These are phyloP conservation scores for Dryas integrifolia DNA, from an alignment of 331 rosid genomes.

Conservation along the genomic window DNA sequence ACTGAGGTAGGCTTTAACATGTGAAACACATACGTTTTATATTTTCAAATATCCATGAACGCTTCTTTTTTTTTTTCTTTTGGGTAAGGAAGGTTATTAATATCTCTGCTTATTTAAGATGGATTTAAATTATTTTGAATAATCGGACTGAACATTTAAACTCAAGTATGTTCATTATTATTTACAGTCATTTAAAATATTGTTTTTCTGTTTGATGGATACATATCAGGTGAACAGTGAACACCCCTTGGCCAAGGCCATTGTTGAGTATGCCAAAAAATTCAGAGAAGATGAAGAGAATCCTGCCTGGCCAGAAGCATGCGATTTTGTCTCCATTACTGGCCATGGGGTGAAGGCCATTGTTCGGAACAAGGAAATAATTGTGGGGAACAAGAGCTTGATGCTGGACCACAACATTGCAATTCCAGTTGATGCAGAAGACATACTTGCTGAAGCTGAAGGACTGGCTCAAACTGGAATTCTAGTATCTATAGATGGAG, in stretches of 20 bases:
- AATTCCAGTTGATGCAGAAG: conserved; percentile 54
- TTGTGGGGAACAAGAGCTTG: conserved; percentile 71
- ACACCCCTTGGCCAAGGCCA: conserved; percentile 82
- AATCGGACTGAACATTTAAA: background rate
- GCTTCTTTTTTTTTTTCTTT: background rate
- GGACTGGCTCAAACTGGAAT: conserved; percentile 69
- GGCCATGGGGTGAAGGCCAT: conserved; percentile 76
- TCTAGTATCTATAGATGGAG: conserved; percentile 53
- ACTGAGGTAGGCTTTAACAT: conserved; percentile 49
- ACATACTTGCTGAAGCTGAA: conserved; percentile 60
- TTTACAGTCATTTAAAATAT: background rate
- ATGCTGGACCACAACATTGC: conserved; percentile 49
- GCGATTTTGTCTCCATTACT: conserved; percentile 53
- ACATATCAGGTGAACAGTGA: conserved; percentile 69
- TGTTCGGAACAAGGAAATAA: conserved; percentile 54
- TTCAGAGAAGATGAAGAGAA: conserved; percentile 52
- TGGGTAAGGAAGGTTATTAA: background rate
- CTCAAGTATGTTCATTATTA: background rate
- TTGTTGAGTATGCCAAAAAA: conserved; percentile 74
- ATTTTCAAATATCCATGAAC: background rate
- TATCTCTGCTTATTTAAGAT: background rate
- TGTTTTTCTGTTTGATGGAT: background rate
- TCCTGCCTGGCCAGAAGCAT: conserved; percentile 57
- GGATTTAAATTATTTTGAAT: no score
- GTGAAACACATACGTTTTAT: background rate